Conservation (phyloP, 2,329 filamentous ascomycete species). For the Paraphoma sp. region DNA sequence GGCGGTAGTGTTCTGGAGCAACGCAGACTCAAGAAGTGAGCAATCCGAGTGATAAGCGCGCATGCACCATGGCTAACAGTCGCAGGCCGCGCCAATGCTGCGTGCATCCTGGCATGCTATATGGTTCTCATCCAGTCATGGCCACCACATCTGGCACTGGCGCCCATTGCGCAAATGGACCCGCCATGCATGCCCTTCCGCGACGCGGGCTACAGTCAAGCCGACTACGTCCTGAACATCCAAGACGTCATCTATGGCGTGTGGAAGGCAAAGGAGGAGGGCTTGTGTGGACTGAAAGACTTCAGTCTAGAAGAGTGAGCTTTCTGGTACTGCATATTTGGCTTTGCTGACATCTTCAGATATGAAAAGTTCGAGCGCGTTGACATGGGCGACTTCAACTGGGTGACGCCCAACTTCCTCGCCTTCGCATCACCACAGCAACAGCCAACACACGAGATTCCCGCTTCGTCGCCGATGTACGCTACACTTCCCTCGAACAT, state of each 20-base stretch:
- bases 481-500: constrained; percentile 76
- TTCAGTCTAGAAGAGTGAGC: constrained; percentile 89
- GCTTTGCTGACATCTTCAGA: constrained; percentile 48
- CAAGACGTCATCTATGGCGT: constrained; percentile 98
- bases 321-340: not conserved
- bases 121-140: constrained; percentile 99
- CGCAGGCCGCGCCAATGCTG: constrained; percentile 85
- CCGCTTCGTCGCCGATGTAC: constrained; percentile 75
- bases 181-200: constrained; percentile 98
- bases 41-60: constrained; percentile 23
- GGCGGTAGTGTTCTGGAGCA: constrained; percentile 95
- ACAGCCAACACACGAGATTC: constrained; percentile 74
- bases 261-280: constrained; percentile 98
- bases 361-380: constrained; percentile 96
- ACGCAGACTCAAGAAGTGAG: constrained; percentile 87
- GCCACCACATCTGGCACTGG: constrained; percentile 93
- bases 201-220: constrained; percentile 97
- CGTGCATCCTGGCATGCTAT: constrained; percentile 94
- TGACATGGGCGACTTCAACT: constrained; percentile 99
- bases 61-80: constrained; percentile 21
- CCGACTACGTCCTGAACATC: constrained; percentile 92
- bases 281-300: constrained; percentile 86
- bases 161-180: constrained; percentile 94
- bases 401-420: constrained; percentile 93
- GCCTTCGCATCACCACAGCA: constrained; percentile 96